These are phyloP conservation scores for Arctium lappa DNA, from an alignment of 129 eudicot genomes.

Conservation along the genomic window DNA sequence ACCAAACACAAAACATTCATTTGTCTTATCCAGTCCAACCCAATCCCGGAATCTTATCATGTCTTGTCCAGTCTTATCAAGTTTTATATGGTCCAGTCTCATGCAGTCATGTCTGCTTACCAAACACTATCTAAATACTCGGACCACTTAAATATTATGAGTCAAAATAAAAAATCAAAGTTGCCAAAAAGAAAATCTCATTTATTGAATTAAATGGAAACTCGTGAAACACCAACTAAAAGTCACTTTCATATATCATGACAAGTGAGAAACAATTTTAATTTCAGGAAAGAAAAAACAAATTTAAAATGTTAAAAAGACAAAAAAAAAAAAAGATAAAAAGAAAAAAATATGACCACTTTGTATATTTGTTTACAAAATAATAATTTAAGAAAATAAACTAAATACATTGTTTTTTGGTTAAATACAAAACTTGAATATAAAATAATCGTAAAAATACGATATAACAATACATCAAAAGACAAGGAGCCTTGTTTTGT, in stretches of 20 bases:
- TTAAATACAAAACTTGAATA: no score
- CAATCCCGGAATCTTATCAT: no score
- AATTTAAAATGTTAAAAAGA: not conserved
- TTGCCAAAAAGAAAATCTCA: not conserved
- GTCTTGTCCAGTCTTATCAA: no score
- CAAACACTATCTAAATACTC: no score
- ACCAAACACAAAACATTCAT: no score
- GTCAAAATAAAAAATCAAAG: not conserved
- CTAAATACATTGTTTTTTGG: not conserved
- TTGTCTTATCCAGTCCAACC: no score
- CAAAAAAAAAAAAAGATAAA: not conserved
- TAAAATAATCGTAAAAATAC: no score
- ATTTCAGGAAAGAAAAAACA: not conserved
- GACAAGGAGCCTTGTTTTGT: slow-evolving; percentile 17
- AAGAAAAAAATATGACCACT: not conserved
- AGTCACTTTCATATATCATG: not conserved
- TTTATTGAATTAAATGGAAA: not conserved
- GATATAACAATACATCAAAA: not conserved
- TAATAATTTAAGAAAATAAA: no score
- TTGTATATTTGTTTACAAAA: not conserved
- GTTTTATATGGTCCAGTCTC: no score
- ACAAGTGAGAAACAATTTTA: not conserved
- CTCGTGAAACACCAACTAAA: not conserved
- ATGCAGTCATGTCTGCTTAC: no score
- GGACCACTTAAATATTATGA: no score